Evolutionary conservation across 768 basidiomycete genomes (phyloP).

Genomic region (Rhodotorula sphaerocarpa): DNA sequence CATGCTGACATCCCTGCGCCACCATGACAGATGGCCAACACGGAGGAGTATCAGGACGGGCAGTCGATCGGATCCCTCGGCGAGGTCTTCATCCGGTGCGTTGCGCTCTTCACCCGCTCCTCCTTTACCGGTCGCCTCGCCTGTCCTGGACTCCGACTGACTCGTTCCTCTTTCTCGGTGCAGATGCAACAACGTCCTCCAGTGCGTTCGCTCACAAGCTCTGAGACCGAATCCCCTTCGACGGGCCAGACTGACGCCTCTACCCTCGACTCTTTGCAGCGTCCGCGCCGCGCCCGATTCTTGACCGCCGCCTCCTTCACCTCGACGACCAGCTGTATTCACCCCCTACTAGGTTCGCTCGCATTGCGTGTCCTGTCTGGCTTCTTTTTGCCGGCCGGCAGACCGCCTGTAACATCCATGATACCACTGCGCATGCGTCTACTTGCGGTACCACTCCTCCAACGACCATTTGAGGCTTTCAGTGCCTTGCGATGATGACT

Average conservation of each 20-base stretch:
- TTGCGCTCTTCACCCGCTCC: neutral
- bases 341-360: neutral
- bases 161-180: neutral
- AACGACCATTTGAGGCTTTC: too few species aligned
- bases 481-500: too few species aligned
- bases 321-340: too few species aligned
- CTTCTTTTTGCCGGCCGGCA: neutral
- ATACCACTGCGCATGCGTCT: neutral
- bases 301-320: too few species aligned
- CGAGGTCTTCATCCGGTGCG: constrained; percentile 94
- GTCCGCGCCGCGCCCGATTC: neutral
- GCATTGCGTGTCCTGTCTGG: neutral
- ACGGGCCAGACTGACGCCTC: neutral
- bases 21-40: constrained; percentile 75
- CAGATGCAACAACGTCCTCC: constrained; percentile 36
- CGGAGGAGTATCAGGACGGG: constrained; percentile 95
- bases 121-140: neutral
- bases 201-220: constrained; percentile 24
- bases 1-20: neutral
- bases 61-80: constrained; percentile 92
- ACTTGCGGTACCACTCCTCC: neutral
- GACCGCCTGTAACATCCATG: neutral
- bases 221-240: too few species aligned
- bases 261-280: too few species aligned
- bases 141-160: neutral